Base-by-base conservation (phyloP, 176 grass and related monocot species). In the Oryza meridionalis region DNA sequence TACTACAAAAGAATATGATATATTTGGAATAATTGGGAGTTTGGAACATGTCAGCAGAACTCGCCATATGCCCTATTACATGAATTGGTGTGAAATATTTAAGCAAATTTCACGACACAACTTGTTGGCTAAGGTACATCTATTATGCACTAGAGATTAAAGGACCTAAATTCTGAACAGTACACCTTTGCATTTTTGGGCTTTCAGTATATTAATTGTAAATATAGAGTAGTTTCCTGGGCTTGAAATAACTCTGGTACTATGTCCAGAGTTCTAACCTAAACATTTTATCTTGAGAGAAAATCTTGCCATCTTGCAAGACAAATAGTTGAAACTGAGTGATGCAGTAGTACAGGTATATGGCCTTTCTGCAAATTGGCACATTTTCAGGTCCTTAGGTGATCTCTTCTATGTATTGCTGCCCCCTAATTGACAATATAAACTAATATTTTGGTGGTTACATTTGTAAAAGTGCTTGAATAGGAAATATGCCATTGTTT, bases 391-490 rank as follows among this genome's bases (percentile, higher is more conserved):
- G 33, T 35, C 33, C 4, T 35, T 37, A 37, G 35, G 35, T 37
- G 38, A 40, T 40, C 17, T 61, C 19, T 61, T 61, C 7, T 22
- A 61, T 22, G 55, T 61, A 1, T 22, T 61, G 55, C 55, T 61
- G 1, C 55, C 15, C 55, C 21, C 3, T 10, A 21, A 40, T 61
- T 22, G 21, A 10, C 55, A 61, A 21, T 61, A 22, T 31, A 59
- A 50, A 81, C 50, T 26, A 80, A 84, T 45, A 37, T 84, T 77
- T 64, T 7, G 37, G 84, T 53, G 14, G 1, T 43, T 27, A 88
- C 42, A 35, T 37, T 49, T 81, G 21, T 12, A 29, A 9, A 71
- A 35, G 9, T 27, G 45, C 47, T 65, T 51, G 27, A 50, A 64
- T 73, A 71, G 42, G 73, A 75, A 78, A 70, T 68, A 21, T 69